Conservation (phyloP, 495 filamentous ascomycete species). For the Penicillium egyptiacum region DNA sequence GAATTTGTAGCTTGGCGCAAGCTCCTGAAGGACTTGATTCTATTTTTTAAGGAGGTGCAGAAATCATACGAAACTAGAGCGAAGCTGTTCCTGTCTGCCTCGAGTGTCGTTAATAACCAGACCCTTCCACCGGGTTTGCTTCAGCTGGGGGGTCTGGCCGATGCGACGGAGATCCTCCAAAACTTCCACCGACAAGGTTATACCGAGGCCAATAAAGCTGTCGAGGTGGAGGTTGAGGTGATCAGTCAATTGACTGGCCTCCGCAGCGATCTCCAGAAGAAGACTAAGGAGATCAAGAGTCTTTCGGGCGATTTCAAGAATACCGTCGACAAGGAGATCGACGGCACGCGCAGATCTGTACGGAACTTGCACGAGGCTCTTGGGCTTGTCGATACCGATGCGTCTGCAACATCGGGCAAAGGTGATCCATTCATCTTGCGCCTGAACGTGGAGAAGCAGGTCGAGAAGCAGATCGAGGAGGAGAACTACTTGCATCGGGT, state of each 20-base stretch:
- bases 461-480: slow-evolving; percentile 91
- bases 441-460: slow-evolving; percentile 78
- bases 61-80: slow-evolving; percentile 82
- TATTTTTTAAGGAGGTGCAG: slow-evolving; percentile 93
- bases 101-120: slow-evolving; percentile 81
- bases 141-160: slow-evolving; percentile 75
- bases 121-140: slow-evolving; percentile 69
- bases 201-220: slow-evolving; percentile 80
- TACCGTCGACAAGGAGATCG: slow-evolving; percentile 57
- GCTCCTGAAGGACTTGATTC: slow-evolving; percentile 89
- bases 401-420: slow-evolving; percentile 72
- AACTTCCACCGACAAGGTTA: slow-evolving; percentile 82
- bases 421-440: slow-evolving; percentile 87
- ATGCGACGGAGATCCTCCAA: slow-evolving; percentile 77
- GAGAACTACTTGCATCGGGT: slow-evolving; percentile 96
- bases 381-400: slow-evolving; percentile 72
- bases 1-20: slow-evolving; percentile 78
- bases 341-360: slow-evolving; percentile 62
- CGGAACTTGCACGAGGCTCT: slow-evolving; percentile 78
- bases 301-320: slow-evolving; percentile 95
- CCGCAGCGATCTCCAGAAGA: slow-evolving; percentile 84
- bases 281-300: slow-evolving; percentile 96
- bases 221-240: slow-evolving; percentile 86
- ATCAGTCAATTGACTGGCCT: slow-evolving; percentile 83
- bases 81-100: slow-evolving; percentile 79